phyloP scores from a whole-genome alignment of 1,284 basidiomycete genomes.

The Apiotrichum gamsii region DNA sequence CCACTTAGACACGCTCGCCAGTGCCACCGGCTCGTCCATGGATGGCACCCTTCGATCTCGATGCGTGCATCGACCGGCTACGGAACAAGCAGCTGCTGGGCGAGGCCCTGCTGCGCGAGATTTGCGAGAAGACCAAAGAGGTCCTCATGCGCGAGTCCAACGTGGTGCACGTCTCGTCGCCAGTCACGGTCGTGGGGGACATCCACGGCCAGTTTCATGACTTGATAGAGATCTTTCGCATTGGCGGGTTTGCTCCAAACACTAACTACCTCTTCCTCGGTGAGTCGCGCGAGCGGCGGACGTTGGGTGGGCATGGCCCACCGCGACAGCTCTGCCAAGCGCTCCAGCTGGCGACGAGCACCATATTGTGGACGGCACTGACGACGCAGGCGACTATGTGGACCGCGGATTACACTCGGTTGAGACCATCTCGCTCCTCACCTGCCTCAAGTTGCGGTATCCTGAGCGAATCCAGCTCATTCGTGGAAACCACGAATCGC shows the following conservation, averaged over 20 bases:
- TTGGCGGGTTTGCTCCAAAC: slow-evolving; percentile 91
- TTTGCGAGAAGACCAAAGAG: slow-evolving; percentile 97
- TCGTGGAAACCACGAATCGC: slow-evolving; percentile 94
- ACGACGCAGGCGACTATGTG: slow-evolving; percentile 80
- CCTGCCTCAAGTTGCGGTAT: slow-evolving; percentile 93
- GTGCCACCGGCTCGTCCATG: slow-evolving; percentile 6
- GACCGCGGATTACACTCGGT: slow-evolving; percentile 96
- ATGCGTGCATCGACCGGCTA: slow-evolving; percentile 86
- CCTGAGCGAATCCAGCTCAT: slow-evolving; percentile 96
- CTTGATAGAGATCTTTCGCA: slow-evolving; percentile 96
- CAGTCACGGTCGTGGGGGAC: slow-evolving; percentile 98
- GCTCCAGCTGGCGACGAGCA: too few species aligned
- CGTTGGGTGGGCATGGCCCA: too few species aligned
- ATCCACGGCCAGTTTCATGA: slow-evolving; percentile 99
- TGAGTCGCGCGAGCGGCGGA: too few species aligned
- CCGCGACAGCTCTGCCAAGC: too few species aligned
- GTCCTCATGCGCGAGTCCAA: slow-evolving; percentile 98
- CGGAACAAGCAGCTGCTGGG: slow-evolving; percentile 86
- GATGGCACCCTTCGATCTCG: slow-evolving; percentile 90
- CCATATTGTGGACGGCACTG: too few species aligned
- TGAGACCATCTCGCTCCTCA: slow-evolving; percentile 94
- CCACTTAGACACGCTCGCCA: not conserved
- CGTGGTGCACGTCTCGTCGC: slow-evolving; percentile 93
- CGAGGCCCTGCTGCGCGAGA: slow-evolving; percentile 85
- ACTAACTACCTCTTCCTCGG: slow-evolving; percentile 98